Evolutionary conservation across 139 green algal species (phyloP).

Genomic region (Coelastrella sp.): DNA sequence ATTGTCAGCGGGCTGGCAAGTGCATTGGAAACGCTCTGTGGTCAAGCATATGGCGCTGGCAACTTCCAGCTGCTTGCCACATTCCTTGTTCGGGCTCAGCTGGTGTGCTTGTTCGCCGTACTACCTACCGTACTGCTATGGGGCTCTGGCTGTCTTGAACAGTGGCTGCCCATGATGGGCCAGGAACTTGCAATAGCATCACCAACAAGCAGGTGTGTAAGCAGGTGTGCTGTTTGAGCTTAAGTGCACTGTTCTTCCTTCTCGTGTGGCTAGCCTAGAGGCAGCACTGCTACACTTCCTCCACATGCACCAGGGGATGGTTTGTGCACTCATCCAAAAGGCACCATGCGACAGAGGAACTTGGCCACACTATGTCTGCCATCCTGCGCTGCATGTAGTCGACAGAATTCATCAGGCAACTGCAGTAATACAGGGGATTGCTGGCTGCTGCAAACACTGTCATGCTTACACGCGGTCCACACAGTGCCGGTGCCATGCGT

Average conservation of each 20-base stretch:
- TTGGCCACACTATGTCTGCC: too few relatives aligned
- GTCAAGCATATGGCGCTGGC: conserved; percentile 20
- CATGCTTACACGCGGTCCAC: neutral
- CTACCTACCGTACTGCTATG: neutral
- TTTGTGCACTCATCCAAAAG: neutral
- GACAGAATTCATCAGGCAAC: too few relatives aligned
- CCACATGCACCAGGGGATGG: neutral
- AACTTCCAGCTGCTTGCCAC: conserved; percentile 2
- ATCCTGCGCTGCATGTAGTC: too few relatives aligned
- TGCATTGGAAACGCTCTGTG: conserved; percentile 31
- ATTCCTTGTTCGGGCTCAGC: conserved; percentile 24
- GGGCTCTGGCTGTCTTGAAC: neutral
- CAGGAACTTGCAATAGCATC: neutral
- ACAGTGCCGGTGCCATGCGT: too few relatives aligned
- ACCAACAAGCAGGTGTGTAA: conserved; percentile 20
- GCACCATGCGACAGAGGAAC: too few relatives aligned
- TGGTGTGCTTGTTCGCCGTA: conserved; percentile 32
- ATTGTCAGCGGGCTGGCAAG: conserved; percentile 26
- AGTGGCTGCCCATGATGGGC: conserved; percentile 9
- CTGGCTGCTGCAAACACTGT: too few relatives aligned
- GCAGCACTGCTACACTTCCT: neutral
- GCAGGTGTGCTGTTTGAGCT: neutral
- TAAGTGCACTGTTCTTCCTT: neutral
- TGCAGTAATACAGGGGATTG: neutral
- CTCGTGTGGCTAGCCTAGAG: neutral